Evolutionary conservation across 1,139 yeast species (phyloP).

Genomic region (Lodderomyces metapsilosis): DNA sequence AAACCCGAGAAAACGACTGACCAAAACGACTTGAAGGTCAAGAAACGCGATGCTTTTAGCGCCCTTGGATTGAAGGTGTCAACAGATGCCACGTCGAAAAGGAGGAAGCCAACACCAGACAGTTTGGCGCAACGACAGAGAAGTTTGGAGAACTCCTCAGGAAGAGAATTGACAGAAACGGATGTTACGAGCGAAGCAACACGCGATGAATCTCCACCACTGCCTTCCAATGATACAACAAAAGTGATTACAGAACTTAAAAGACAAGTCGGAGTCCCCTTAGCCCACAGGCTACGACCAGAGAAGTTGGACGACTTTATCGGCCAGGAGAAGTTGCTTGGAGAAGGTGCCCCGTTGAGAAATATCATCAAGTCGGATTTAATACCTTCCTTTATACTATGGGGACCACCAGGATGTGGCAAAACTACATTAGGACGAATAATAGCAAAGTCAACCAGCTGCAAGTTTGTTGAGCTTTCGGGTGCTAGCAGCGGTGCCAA

Average conservation of each 20-base stretch:
- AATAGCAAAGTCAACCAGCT: conserved; percentile 52
- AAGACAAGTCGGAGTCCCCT: conserved; percentile 58
- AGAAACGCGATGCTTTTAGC: conserved; percentile 23
- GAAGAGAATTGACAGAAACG: neutral
- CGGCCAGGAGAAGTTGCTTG: conserved; percentile 85
- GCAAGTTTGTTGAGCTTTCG: conserved; percentile 74
- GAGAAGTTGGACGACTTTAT: conserved; percentile 67
- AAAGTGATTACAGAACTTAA: conserved; percentile 29
- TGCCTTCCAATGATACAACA: conserved; percentile 11
- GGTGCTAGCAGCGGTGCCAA: conserved; percentile 78
- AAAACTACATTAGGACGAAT: conserved; percentile 77
- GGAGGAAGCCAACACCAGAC: neutral
- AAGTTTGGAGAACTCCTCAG: neutral
- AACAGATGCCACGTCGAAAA: conserved; percentile 1
- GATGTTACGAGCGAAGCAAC: neutral
- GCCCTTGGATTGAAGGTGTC: conserved; percentile 32
- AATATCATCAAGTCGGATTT: conserved; percentile 61
- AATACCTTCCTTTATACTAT: conserved; percentile 81
- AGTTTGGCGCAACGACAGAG: neutral
- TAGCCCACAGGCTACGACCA: conserved; percentile 88
- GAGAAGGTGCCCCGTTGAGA: conserved; percentile 67
- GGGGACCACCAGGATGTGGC: conserved; percentile 98
- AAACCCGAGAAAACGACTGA: conserved; percentile 8
- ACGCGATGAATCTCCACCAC: neutral
- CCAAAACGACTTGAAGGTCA: conserved; percentile 7